These are phyloP conservation scores for Termitomyces sp. DNA, from an alignment of 768 basidiomycete species.

Conservation along the genomic window DNA sequence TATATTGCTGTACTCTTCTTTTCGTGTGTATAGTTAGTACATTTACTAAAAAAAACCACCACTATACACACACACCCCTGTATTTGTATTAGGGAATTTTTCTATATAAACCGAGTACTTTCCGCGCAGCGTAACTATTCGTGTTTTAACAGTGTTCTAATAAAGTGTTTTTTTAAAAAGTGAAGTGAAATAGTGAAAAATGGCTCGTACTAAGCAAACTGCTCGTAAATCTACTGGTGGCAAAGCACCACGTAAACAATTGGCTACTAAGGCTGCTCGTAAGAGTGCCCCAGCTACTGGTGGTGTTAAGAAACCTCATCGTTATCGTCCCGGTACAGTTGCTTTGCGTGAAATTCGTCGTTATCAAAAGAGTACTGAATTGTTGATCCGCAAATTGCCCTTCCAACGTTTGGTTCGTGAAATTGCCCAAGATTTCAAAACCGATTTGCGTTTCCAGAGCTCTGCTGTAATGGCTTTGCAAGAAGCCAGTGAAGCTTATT, in stretches of 20 bases:
- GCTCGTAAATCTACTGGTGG: no score
- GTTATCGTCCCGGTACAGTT: background rate
- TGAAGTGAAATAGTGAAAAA: background rate
- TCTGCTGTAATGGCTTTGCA: conserved; percentile 84
- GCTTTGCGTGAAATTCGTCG: background rate
- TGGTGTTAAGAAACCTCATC: no score
- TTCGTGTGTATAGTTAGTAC: no score
- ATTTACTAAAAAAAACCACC: no score
- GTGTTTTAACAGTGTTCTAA: no score
- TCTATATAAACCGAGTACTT: no score
- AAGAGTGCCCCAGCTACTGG: background rate
- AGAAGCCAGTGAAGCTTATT: conserved; percentile 80
- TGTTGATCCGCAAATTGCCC: background rate
- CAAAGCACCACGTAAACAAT: background rate
- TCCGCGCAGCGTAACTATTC: no score
- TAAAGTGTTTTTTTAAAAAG: background rate
- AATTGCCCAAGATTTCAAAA: conserved; percentile 31
- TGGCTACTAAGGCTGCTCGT: background rate
- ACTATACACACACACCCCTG: no score
- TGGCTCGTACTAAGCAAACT: background rate
- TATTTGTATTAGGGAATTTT: no score
- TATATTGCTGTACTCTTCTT: no score
- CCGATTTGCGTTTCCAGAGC: conserved; percentile 84
- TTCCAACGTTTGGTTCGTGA: background rate
- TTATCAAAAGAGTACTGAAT: background rate